These are phyloP conservation scores for Epichloe sylvatica DNA, from an alignment of 2,329 filamentous ascomycete genomes.

Conservation along the genomic window DNA sequence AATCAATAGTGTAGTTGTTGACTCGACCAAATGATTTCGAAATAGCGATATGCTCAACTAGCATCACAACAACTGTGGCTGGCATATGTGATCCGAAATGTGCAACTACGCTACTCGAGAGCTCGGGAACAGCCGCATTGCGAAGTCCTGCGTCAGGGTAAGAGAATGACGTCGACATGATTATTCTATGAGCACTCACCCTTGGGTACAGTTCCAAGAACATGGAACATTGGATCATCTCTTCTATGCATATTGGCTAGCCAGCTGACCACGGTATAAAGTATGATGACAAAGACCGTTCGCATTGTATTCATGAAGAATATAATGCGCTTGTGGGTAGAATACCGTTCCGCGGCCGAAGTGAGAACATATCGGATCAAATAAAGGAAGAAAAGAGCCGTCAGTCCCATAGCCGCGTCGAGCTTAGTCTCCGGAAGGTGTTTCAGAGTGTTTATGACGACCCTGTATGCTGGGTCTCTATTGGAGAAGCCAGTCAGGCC, in stretches of 20 bases:
- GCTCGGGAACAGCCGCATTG: conserved; percentile 56
- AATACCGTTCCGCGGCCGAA: conserved; percentile 52
- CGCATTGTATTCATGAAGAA: conserved; percentile 89
- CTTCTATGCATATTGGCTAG: conserved; percentile 59
- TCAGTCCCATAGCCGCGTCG: conserved; percentile 84
- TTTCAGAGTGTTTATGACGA: conserved; percentile 73
- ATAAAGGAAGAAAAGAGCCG: conserved; percentile 66
- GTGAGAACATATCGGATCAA: conserved; percentile 54
- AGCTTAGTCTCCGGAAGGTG: conserved; percentile 50
- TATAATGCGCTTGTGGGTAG: conserved; percentile 55
- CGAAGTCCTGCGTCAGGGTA: conserved; percentile 47
- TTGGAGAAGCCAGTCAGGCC: conserved; percentile 65
- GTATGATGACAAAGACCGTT: conserved; percentile 77
- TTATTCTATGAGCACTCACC: conserved; percentile 21
- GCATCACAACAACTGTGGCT: conserved; percentile 77
- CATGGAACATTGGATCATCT: conserved; percentile 52
- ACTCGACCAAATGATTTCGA: conserved; percentile 92
- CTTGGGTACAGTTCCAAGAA: conserved; percentile 65
- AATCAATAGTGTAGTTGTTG: conserved; percentile 92
- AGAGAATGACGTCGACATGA: background rate
- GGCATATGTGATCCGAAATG: conserved; percentile 62
- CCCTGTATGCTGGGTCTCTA: conserved; percentile 62
- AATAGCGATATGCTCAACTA: conserved; percentile 95
- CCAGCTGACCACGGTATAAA: conserved; percentile 87
- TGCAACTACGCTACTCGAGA: conserved; percentile 53